Conservation (phyloP, 2,329 filamentous ascomycete genomes). For the Talaromyces sp. region DNA sequence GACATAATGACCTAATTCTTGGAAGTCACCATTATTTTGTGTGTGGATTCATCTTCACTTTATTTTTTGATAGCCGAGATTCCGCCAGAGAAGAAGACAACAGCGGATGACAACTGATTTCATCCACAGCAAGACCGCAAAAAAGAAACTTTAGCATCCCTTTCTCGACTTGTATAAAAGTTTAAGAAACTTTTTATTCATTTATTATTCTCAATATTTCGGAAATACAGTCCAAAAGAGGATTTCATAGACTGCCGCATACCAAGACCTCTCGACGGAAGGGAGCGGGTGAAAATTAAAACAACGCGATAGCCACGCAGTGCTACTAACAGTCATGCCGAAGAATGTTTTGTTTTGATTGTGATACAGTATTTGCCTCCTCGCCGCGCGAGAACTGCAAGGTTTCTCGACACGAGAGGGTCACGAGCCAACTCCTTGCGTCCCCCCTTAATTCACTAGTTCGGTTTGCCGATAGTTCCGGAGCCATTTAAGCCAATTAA, state of each 20-base stretch:
- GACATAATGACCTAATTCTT: constrained; percentile 3
- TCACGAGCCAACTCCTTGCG: not conserved
- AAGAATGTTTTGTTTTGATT: constrained; percentile 8
- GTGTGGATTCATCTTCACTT: not conserved
- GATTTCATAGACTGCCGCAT: not conserved
- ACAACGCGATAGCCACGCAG: not conserved
- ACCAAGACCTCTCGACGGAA: not conserved
- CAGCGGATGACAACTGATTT: not conserved
- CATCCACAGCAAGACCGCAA: not conserved
- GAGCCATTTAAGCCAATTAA: not conserved
- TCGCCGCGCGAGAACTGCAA: not conserved
- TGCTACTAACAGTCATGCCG: not conserved
- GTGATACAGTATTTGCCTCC: constrained; percentile 10
- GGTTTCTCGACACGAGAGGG: not conserved
- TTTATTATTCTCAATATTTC: not conserved
- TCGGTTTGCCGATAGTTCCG: not conserved
- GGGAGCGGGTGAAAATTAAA: not conserved
- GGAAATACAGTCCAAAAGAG: not conserved
- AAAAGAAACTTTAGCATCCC: not conserved
- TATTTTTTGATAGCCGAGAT: not conserved
- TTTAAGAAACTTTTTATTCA: not conserved
- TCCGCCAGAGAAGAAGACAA: not conserved
- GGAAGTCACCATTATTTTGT: not conserved
- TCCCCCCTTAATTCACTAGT: not conserved
- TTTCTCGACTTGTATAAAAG: not conserved